Conservation (phyloP, 805 yeast genomes). For the Candida pseudoglaebosa region DNA sequence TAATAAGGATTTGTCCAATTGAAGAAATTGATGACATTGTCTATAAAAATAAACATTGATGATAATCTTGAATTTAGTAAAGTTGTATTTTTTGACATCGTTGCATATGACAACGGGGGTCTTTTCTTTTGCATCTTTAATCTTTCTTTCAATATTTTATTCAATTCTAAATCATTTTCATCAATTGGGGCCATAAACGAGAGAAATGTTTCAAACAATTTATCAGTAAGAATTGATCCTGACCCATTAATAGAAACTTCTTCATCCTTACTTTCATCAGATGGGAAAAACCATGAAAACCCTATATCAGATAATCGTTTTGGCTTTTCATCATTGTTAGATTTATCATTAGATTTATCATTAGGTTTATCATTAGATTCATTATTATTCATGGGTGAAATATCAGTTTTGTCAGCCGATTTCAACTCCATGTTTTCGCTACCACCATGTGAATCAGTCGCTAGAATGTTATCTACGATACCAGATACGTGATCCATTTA, state of each 20-base stretch:
- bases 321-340: background rate
- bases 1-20: conserved; percentile 63
- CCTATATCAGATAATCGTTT: conserved; percentile 1
- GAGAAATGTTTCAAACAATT: conserved; percentile 65
- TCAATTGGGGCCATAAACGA: conserved; percentile 67
- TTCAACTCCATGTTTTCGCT: background rate
- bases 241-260: background rate
- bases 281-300: background rate
- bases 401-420: background rate
- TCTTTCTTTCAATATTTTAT: conserved; percentile 44
- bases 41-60: conserved; percentile 57
- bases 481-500: background rate
- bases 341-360: too few species aligned
- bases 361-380: background rate
- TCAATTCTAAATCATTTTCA: conserved; percentile 40
- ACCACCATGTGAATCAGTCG: background rate
- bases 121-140: conserved; percentile 57
- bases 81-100: conserved; percentile 66
- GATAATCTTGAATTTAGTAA: conserved; percentile 60
- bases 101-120: conserved; percentile 66
- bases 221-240: conserved; percentile 47
- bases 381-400: conserved; percentile 1
- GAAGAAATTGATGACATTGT: conserved; percentile 49
- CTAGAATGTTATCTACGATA: background rate
- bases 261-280: background rate